Conservation (phyloP, 192 early-diverging fungal species). For the Coemansia guatemalensis region DNA sequence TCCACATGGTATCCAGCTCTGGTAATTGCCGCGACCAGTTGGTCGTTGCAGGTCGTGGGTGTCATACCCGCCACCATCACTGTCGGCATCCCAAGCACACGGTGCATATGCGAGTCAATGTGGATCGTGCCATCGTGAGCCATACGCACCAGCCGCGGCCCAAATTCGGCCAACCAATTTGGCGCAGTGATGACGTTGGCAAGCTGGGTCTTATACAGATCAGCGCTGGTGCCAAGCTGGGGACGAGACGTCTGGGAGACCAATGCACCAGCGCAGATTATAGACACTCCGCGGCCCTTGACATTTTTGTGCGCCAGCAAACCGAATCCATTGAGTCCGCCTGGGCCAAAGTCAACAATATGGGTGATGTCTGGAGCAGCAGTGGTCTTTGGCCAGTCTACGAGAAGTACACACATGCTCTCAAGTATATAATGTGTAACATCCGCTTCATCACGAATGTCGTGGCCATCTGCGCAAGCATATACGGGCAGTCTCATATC, state of each 20-base stretch:
- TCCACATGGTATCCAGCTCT: slow-evolving; percentile 92
- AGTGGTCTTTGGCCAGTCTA: slow-evolving; percentile 63
- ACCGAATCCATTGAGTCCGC: slow-evolving; percentile 81
- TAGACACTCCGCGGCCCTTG: slow-evolving; percentile 79
- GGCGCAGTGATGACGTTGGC: slow-evolving; percentile 70
- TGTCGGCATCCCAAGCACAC: slow-evolving; percentile 83
- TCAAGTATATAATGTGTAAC: slow-evolving; percentile 67
- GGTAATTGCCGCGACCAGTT: slow-evolving; percentile 81
- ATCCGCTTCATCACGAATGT: slow-evolving; percentile 59
- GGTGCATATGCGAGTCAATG: slow-evolving; percentile 83
- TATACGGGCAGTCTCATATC: slow-evolving; percentile 62
- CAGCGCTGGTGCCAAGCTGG: slow-evolving; percentile 70
- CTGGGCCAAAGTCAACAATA: slow-evolving; percentile 93
- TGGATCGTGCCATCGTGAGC: slow-evolving; percentile 60
- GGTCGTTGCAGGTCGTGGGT: slow-evolving; percentile 75
- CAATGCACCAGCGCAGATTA: slow-evolving; percentile 31
- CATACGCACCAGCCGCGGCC: slow-evolving; percentile 77
- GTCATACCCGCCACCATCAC: slow-evolving; percentile 97
- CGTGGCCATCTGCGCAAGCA: slow-evolving; percentile 78
- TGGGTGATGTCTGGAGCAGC: slow-evolving; percentile 66
- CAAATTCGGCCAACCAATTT: slow-evolving; percentile 85
- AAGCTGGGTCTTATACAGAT: slow-evolving; percentile 70
- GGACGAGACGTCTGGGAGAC: slow-evolving; percentile 19
- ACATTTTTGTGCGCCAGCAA: slow-evolving; percentile 80
- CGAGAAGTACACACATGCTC: slow-evolving; percentile 64